Evolutionary conservation across 768 basidiomycete genomes (phyloP).

Genomic region (Pisolithus marmoratus): DNA sequence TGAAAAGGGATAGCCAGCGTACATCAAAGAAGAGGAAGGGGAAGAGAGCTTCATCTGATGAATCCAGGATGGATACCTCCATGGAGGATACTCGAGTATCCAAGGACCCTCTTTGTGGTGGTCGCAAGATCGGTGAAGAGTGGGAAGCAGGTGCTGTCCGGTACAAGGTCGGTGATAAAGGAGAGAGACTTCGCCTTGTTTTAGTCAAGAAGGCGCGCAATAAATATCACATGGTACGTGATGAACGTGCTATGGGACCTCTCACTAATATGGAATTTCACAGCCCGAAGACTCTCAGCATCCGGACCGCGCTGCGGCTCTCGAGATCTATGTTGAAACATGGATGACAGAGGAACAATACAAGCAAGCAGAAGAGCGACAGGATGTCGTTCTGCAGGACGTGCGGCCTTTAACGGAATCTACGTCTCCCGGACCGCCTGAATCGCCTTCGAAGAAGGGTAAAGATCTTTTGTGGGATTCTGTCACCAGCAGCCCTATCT

Average conservation of each 20-base stretch:
- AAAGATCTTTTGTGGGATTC: slow-evolving; percentile 71
- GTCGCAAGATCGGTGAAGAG: slow-evolving; percentile 62
- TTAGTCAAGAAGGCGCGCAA: slow-evolving; percentile 67
- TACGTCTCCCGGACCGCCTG: slow-evolving; percentile 34
- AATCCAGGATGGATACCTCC: slow-evolving; percentile 39
- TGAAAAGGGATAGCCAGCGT: slow-evolving; percentile 3
- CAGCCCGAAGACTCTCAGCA: slow-evolving; percentile 77
- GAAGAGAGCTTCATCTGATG: slow-evolving; percentile 38
- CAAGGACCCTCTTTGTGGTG: slow-evolving; percentile 45
- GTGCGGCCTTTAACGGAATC: slow-evolving; percentile 40
- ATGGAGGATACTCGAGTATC: slow-evolving; percentile 46
- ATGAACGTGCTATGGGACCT: background rate
- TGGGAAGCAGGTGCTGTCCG: slow-evolving; percentile 69
- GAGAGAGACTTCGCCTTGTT: slow-evolving; percentile 61
- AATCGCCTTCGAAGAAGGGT: slow-evolving; percentile 39
- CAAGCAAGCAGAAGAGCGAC: slow-evolving; percentile 52
- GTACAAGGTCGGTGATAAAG: slow-evolving; percentile 69
- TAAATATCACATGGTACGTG: slow-evolving; percentile 66
- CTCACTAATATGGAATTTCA: slow-evolving; percentile 1
- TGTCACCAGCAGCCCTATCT: slow-evolving; percentile 36
- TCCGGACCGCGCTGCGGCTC: slow-evolving; percentile 60
- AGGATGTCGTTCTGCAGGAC: slow-evolving; percentile 68
- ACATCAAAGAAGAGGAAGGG: slow-evolving; percentile 49
- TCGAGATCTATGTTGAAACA: slow-evolving; percentile 70
- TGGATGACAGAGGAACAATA: slow-evolving; percentile 79